Evolutionary conservation across 371 early-diverging fungal genomes (phyloP), one percentile per base, ranked within the genome.

Genomic region (Mucor mucedo): DNA sequence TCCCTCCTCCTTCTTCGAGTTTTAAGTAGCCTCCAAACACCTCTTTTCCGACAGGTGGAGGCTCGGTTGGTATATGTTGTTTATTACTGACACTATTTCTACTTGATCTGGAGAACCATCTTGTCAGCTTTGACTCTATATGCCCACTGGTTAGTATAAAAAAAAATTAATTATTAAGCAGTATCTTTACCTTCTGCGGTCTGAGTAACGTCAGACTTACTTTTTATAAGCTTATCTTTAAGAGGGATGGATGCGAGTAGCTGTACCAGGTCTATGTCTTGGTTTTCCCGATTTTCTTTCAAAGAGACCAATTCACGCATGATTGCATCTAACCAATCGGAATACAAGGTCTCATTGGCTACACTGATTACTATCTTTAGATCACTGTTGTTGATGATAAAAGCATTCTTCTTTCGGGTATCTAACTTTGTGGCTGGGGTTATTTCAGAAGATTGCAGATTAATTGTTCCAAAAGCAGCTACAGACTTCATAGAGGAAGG

Each of bases 11-110:
- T 14, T 60, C 56, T 33, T 74, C 82, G 48, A 75, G 74, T 5
- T 41, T 63, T 53, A 91, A 69, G 32, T 59, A 59, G 2, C 91
- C 91, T 33, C 93, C 91, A 79, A 3, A 89, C 74, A 32, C 62
- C 64, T 28, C 81, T 75, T 47, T 59, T 66, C 10, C 10, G 28
- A 13, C 33, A 4, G n/a, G 4, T 14, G 53, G 53, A 35, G 53
- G 14, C 39, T 40, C 60, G 29, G 28, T 44, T n/a, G 49, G 14
- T 60, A 7, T 28, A 30, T 50, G 16, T 21, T 16, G 49, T 48
- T 40, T 45, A 29, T 38, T 54, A 5, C 16, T 38, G 13, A 5
- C 62, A 39, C 52, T 66, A 30, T 55, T 71, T 60, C 65, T 62
- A 13, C 40, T 47, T 44, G 58, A 66, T 62, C 72, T 70, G 7